Conservation (phyloP, 345 rosid genomes). For the Erucastrum elatum region DNA sequence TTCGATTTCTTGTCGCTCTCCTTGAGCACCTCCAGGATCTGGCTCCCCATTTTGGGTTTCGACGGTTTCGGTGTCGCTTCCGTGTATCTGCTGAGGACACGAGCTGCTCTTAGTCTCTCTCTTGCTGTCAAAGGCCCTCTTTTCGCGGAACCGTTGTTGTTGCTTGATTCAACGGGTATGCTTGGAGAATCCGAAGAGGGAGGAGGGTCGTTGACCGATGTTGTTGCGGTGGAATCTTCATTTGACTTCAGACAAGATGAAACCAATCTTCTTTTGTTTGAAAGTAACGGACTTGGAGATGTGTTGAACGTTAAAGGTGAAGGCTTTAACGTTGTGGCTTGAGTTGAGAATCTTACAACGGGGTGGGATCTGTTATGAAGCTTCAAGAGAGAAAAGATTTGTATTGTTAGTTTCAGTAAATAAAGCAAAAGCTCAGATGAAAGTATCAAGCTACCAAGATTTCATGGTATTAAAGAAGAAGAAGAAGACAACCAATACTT, state of each 20-base stretch:
- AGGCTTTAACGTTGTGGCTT: conserved; percentile 19
- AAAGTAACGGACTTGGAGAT: not conserved
- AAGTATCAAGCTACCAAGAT: not conserved
- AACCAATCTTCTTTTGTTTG: conserved; percentile 38
- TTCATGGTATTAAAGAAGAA: not conserved
- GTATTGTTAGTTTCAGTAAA: conserved; percentile 14
- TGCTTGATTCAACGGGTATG: conserved; percentile 34
- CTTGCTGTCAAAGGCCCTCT: conserved; percentile 70
- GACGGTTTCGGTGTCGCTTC: conserved; percentile 59
- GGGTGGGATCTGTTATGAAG: conserved; percentile 15
- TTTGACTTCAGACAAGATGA: conserved; percentile 45
- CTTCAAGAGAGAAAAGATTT: conserved; percentile 22
- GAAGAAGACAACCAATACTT: not conserved
- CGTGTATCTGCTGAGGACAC: conserved; percentile 62
- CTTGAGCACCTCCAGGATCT: conserved; percentile 66
- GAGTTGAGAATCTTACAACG: not conserved
- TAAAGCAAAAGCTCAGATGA: not conserved
- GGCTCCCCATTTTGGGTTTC: conserved; percentile 69
- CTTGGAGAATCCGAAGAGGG: conserved; percentile 26
- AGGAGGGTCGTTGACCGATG: conserved; percentile 20
- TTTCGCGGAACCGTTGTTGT: conserved; percentile 45
- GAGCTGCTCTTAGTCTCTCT: conserved; percentile 87
- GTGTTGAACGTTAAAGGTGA: not conserved
- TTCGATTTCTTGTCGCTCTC: conserved; percentile 71
- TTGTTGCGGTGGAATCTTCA: conserved; percentile 35